Percentiles rank a stretch among this genome's conserved stretches.
Evolutionary conservation across 768 basidiomycete species (phyloP).

Genomic region (Termitomyces titanicus): DNA sequence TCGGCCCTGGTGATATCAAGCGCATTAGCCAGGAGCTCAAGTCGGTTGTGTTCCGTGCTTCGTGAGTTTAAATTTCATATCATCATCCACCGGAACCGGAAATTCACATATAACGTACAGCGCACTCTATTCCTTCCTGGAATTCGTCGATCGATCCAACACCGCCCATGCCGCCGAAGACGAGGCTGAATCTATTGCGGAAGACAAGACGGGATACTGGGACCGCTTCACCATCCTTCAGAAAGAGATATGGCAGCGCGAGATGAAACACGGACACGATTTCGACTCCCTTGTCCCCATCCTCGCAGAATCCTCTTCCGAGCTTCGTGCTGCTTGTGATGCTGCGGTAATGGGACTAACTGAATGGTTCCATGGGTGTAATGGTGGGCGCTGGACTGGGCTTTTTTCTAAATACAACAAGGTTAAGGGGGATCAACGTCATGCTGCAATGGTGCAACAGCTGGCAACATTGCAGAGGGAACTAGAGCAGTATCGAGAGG

Average conservation of each 20-base stretch:
- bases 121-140: slow-evolving; percentile 34
- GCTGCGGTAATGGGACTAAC: slow-evolving; percentile 17
- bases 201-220: slow-evolving; percentile 14
- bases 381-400: slow-evolving; percentile 31
- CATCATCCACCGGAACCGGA: not conserved
- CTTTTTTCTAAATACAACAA: slow-evolving; percentile 24
- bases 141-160: slow-evolving; percentile 32
- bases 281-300: slow-evolving; percentile 39
- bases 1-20: slow-evolving; percentile 39
- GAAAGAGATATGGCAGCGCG: slow-evolving; percentile 26
- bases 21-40: slow-evolving; percentile 35
- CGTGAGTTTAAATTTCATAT: slow-evolving; percentile 20
- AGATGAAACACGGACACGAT: slow-evolving; percentile 37
- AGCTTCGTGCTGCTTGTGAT: slow-evolving; percentile 30
- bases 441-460: slow-evolving; percentile 21
- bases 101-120: slow-evolving; percentile 17
- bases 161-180: slow-evolving; percentile 16
- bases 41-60: slow-evolving; percentile 32
- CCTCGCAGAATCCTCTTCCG: slow-evolving; percentile 30
- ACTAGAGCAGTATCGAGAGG: slow-evolving; percentile 30
- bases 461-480: slow-evolving; percentile 22
- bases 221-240: slow-evolving; percentile 29
- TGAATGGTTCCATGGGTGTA: slow-evolving; percentile 34
- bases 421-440: slow-evolving; percentile 20
- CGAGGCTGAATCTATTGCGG: slow-evolving; percentile 5